Percentiles rank a stretch among this genome's conserved stretches.
Conservation (phyloP, 176 grass and related monocot genomes). For the Metroxylon sagu region DNA sequence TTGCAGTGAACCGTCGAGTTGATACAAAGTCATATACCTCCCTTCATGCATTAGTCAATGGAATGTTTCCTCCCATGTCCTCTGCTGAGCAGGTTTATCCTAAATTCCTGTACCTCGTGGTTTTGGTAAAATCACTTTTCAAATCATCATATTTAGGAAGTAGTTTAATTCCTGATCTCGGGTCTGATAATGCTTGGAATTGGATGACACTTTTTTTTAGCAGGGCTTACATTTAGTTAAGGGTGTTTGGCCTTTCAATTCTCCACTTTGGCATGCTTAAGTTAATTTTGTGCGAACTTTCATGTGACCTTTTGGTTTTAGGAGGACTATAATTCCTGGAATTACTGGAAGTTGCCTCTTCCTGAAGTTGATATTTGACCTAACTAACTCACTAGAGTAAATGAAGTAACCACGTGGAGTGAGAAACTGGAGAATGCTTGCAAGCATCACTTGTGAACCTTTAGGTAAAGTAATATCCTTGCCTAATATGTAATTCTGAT, state of each 20-base stretch:
- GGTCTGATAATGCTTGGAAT: too few species aligned
- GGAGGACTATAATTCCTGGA: conserved; percentile 86
- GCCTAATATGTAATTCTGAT: too few species aligned
- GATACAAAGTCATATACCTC: conserved; percentile 88
- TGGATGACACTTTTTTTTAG: background rate
- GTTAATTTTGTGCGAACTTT: conserved; percentile 2
- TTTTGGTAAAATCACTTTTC: too few species aligned
- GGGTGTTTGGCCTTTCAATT: background rate
- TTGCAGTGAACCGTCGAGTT: conserved; percentile 72
- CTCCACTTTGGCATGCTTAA: background rate
- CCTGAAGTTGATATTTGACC: conserved; percentile 50
- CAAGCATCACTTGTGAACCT: background rate
- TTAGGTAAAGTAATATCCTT: too few species aligned
- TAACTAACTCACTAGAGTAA: background rate
- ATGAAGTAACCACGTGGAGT: conserved; percentile 1
- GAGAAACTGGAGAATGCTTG: conserved; percentile 8
- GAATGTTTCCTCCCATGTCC: conserved; percentile 82
- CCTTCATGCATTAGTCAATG: conserved; percentile 75
- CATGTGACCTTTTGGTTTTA: conserved; percentile 13
- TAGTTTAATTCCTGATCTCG: too few species aligned
- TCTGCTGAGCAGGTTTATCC: conserved; percentile 57
- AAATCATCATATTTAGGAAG: too few species aligned
- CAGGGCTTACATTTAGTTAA: background rate
- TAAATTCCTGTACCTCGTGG: too few species aligned
- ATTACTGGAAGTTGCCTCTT: conserved; percentile 85